Evolutionary conservation across 371 early-diverging fungal species (phyloP), one percentile per base, ranked within the genome.

Genomic region (Hamiltosporidium tvaerminnensis): DNA sequence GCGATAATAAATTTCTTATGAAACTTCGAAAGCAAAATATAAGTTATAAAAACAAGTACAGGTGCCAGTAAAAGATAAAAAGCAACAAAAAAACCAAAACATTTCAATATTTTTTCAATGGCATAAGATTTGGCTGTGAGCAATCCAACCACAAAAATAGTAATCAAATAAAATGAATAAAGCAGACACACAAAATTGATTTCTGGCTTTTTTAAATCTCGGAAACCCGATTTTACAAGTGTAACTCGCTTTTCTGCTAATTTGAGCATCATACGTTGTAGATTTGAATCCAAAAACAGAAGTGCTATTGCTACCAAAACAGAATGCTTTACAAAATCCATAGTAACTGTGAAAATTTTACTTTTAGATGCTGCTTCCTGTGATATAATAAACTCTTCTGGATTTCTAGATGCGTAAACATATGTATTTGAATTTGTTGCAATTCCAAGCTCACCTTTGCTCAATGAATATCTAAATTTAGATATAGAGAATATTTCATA

Each of bases 1-100:
- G 69, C 71, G 10, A 69, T 30, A 58, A 76, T 71, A 34, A 76
- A 48, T 35, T 63, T 65, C 2, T 3, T 47, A 16, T 64, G 68
- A 63, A 66, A 71, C 7, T 38, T 59, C 36, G 50, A 54, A 2
- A 76, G 63, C 1, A 71, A 47, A 10, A 58, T 16, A 38, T 64
- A 66, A 10, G 64, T 16, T 14, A 59, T 2, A 23, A 64, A 23
- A 1, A 65, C 16, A 10, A 44, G 34, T 1, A 54, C 1, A 16
- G 69, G 69, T 32, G 52, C 31, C 39, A 68, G 9, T n/a, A 64
- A 7, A 16, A 53, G 35, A 35, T 59, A 68, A n/a, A 48, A 23
- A 1, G 44, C 3, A 31, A 64, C 31, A 38, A 16, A 47, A 7
- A 53, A 44, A 14, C 1, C 5, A 9, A 60, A 5, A 48, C 31